These are phyloP conservation scores for Posidonia australis DNA, from an alignment of 106 monocot species.

Conservation along the genomic window DNA sequence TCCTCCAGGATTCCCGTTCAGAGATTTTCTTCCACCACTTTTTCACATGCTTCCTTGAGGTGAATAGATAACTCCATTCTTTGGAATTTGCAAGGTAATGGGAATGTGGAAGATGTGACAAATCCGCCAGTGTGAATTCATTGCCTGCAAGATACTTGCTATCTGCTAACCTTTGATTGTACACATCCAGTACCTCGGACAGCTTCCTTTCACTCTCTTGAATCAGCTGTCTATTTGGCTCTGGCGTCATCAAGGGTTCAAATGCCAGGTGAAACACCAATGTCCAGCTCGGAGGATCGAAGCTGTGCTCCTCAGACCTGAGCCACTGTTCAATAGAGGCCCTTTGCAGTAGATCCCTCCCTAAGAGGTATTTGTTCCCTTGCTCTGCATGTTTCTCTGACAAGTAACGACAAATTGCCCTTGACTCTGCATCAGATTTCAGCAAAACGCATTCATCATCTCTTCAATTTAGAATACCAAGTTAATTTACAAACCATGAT, in stretches of 20 bases:
- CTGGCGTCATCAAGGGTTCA: background rate
- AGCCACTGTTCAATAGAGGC: constrained; percentile 64
- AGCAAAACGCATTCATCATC: too few species aligned
- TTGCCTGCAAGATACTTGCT: constrained; percentile 44
- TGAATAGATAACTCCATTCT: constrained; percentile 34
- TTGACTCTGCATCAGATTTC: too few species aligned
- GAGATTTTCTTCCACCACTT: constrained; percentile 56
- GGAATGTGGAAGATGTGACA: constrained; percentile 58
- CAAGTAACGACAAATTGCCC: constrained; percentile 50
- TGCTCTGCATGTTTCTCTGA: constrained; percentile 31
- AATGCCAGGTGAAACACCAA: constrained; percentile 50
- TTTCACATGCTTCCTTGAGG: constrained; percentile 38
- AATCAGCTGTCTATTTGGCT: background rate
- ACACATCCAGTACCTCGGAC: constrained; percentile 44
- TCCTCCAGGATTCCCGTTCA: constrained; percentile 31
- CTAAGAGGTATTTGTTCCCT: constrained; percentile 46
- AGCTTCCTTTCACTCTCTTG: constrained; percentile 32
- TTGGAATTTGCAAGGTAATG: constrained; percentile 35
- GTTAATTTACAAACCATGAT: too few species aligned
- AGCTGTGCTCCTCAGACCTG: constrained; percentile 47
- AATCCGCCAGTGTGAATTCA: constrained; percentile 65
- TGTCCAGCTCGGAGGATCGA: constrained; percentile 48
- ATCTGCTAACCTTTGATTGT: constrained; percentile 45
- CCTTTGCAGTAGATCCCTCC: constrained; percentile 41
- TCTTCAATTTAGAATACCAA: too few species aligned